Evolutionary conservation across 2,329 filamentous ascomycete genomes (phyloP).

Genomic region (Neofusicoccum laricinum): DNA sequence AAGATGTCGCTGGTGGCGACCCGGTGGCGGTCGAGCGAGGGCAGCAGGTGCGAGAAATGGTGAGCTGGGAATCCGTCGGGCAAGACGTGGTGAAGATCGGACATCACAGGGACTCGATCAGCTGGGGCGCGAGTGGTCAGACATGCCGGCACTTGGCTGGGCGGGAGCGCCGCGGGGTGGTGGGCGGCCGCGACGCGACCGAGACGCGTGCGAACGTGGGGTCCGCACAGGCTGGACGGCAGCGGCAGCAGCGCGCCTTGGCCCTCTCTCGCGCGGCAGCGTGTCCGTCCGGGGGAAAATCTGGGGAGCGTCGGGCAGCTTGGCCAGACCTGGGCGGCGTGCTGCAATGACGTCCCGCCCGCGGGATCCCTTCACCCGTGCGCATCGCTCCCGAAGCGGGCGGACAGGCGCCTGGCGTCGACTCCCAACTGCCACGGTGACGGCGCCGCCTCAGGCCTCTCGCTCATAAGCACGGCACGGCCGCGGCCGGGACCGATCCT

Average conservation of each 20-base stretch:
- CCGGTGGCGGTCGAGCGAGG: constrained; percentile 72
- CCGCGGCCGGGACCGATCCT: neutral
- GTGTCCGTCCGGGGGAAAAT: neutral
- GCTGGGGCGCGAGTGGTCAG: neutral
- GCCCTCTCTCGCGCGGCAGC: neutral
- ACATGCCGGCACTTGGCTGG: neutral
- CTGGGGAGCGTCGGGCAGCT: neutral
- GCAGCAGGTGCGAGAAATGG: constrained; percentile 71
- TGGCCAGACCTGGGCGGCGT: neutral
- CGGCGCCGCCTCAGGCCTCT: too few species aligned
- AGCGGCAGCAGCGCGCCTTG: neutral
- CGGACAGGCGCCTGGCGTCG: neutral
- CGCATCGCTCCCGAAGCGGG: neutral
- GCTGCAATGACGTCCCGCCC: too few species aligned
- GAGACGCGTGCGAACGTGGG: neutral
- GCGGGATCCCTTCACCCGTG: neutral
- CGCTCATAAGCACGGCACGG: neutral
- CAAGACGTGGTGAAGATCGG: constrained; percentile 79
- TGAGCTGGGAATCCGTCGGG: constrained; percentile 69
- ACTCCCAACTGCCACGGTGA: neutral
- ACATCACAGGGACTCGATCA: constrained; percentile 55
- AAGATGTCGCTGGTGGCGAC: constrained; percentile 82
- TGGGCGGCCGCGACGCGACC: neutral
- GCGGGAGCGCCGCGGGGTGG: constrained; percentile 4
- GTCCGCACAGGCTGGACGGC: neutral